These are phyloP conservation scores for Neofusicoccum kwambonambiense DNA, from an alignment of 2,329 filamentous ascomycete genomes.

Conservation along the genomic window DNA sequence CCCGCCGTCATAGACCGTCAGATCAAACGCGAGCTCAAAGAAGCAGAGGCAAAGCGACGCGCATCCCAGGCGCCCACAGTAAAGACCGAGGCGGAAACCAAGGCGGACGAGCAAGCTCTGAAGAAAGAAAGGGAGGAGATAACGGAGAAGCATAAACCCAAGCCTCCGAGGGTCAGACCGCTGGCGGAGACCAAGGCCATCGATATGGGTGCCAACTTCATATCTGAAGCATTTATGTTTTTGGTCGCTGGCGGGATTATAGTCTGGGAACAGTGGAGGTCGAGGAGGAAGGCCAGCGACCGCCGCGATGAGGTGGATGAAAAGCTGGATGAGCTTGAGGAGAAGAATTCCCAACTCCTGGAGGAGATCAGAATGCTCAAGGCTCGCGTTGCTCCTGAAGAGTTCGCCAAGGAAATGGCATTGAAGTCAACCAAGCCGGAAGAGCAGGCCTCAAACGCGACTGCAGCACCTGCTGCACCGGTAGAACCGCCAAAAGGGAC, in stretches of 20 bases:
- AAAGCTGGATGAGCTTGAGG: slow-evolving; percentile 57
- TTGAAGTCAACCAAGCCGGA: no score
- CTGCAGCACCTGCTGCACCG: background rate
- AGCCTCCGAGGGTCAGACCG: slow-evolving; percentile 53
- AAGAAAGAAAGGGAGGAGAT: slow-evolving; percentile 50
- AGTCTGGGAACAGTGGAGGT: slow-evolving; percentile 61
- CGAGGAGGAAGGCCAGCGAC: slow-evolving; percentile 59
- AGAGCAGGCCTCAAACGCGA: background rate
- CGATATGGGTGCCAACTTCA: slow-evolving; percentile 67
- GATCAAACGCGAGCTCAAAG: slow-evolving; percentile 53
- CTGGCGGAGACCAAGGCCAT: slow-evolving; percentile 67
- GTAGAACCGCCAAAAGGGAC: background rate
- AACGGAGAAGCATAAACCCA: slow-evolving; percentile 40
- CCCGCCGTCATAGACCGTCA: slow-evolving; percentile 54
- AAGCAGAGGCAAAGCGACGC: slow-evolving; percentile 50
- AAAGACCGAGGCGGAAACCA: slow-evolving; percentile 61
- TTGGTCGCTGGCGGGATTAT: slow-evolving; percentile 62
- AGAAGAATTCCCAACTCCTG: slow-evolving; percentile 39
- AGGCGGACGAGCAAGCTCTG: slow-evolving; percentile 53
- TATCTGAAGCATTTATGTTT: slow-evolving; percentile 66
- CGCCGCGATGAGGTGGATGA: slow-evolving; percentile 61
- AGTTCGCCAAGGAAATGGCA: background rate
- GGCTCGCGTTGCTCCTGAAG: slow-evolving; percentile 22
- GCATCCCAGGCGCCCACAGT: slow-evolving; percentile 54
- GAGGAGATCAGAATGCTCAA: slow-evolving; percentile 43